Base-by-base conservation (phyloP, 345 rosid genomes). In the Brassica incana region DNA sequence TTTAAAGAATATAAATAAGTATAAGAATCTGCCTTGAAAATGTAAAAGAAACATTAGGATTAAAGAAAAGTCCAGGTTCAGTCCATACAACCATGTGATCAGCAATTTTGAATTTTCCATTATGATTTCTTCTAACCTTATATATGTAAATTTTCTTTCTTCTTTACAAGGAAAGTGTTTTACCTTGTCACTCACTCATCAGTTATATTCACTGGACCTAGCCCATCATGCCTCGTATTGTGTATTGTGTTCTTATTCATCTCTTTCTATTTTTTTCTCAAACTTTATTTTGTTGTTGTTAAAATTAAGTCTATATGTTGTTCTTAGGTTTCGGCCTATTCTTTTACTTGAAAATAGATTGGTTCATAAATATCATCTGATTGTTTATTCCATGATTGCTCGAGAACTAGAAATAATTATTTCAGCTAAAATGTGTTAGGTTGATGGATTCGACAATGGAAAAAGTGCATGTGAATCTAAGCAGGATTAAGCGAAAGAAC, bases 71-170 rank as follows among this genome's bases (percentile, higher is more conserved):
- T 83, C 92, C 84, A 85, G 72, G 76, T 88, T 87, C 86, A 76
- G 60, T 65, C 83, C 83, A 79, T 74, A 77, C 76, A 64, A 40
- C 80, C 88, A 82, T 87, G 87, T 83, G 85, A 76, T 74, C 62
- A 43, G 60, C 40, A 69, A 60, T 75, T 81, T 58, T 71, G 9
- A 70, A 6, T 1, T 76, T 77, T 78, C 70, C 62, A 60, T 32
- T 32, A 64, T 73, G 80, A 52, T 78, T 59, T 8, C 81, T 84
- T 83, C 83, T 25, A 59, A 63, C 62, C 62, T 69, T 82, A 83
- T 82, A 5, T 52, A 56, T 25, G 71, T 67, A 58, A 64, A 10
- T 62, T 69, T 52, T 62, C 72, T 72, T 77, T 77, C 74, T 77
- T 27, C 68, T 60, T 68, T 8, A 52, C 81, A 77, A 67, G 78